Base-by-base conservation (phyloP, 2,329 filamentous ascomycete species). In the Cercospora zeae-maydis region DNA sequence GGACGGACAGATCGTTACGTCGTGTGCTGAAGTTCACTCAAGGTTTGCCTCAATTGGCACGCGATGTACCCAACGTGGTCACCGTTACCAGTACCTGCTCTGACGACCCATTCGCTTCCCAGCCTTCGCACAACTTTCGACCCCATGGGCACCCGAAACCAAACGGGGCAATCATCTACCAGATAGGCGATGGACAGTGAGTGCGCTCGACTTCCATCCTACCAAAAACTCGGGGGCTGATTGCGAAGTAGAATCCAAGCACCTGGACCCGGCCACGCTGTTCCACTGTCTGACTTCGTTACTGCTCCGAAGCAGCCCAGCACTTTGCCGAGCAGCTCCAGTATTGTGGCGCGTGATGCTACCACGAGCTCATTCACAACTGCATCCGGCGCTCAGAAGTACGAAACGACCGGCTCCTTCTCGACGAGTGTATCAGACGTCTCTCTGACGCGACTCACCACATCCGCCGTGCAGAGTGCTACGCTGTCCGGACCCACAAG, bases 401-500 rank as follows among this genome's bases (percentile, higher is more conserved):
- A 42, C 37, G 45, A 24, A 27, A 45, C 24, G 55, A 58, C 45
- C 7, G 61, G 16, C 30, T 66, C 65, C 11, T 62, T 59, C 61
- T 53, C 63, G 55, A 68, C 65, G 3, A 71, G 62, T 33, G 59
- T 74, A 9, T 68, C 71, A 2, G 68, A 71, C 51, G 68, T 39
- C 37, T 66, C 67, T 10, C 60, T 75, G 49, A 69, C 69, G 2
- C 63, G 68, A 11, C 68, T 73, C 1, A 69, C 70, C 10, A 69
- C 67, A 11, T 73, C 71, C 10, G 72, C 66, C n/a, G 66, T 74
- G 4, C 73, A 75, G 55, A 71, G 68, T 14, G 72, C 69, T 39
- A 63, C 54, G 6, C 64, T 62, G 7, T 57, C 67, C 2, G 62
- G 67, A 1, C 54, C 67, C 9, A 59, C 60, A n/a, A 69, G 61